A percentile compares a stretch with the other conserved stretches of the same genome.
Conservation (phyloP, 2,329 filamentous ascomycete genomes). For the Pezicula radicicola region DNA sequence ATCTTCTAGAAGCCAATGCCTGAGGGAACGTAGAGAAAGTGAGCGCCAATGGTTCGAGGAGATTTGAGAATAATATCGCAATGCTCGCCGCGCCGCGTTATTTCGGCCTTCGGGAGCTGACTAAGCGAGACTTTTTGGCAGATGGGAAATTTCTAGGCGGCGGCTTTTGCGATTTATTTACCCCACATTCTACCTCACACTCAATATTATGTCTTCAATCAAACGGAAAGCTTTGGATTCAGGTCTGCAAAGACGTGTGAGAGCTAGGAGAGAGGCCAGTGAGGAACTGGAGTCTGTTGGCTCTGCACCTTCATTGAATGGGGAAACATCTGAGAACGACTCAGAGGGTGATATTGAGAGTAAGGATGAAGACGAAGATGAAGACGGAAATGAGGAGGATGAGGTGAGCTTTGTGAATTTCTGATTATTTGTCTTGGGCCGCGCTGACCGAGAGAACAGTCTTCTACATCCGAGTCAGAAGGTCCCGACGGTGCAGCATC, state of each 20-base stretch:
- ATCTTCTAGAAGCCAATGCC: too few species aligned
- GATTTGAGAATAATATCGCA: too few species aligned
- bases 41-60: too few species aligned
- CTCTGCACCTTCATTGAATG: slow-evolving; percentile 32
- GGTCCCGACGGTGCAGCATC: slow-evolving; percentile 37
- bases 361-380: background rate
- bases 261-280: slow-evolving; percentile 23
- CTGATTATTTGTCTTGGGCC: background rate
- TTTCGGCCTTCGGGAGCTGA: background rate
- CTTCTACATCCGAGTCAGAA: slow-evolving; percentile 11
- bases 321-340: slow-evolving; percentile 33
- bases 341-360: slow-evolving; percentile 37
- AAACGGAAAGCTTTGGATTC: slow-evolving; percentile 25
- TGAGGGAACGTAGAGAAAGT: too few species aligned
- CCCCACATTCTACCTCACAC: background rate
- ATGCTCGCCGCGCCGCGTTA: too few species aligned
- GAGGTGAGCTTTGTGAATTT: slow-evolving; percentile 4
- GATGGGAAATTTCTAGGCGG: background rate
- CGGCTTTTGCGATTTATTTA: background rate
- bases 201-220: slow-evolving; percentile 19
- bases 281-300: slow-evolving; percentile 27
- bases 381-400: slow-evolving; percentile 4
- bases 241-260: slow-evolving; percentile 25
- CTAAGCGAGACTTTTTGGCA: background rate
- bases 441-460: slow-evolving; percentile 13